Percentiles rank a stretch among this genome's conserved stretches.
Conservation (phyloP, 2,329 filamentous ascomycete genomes). For the Nemania abortiva region DNA sequence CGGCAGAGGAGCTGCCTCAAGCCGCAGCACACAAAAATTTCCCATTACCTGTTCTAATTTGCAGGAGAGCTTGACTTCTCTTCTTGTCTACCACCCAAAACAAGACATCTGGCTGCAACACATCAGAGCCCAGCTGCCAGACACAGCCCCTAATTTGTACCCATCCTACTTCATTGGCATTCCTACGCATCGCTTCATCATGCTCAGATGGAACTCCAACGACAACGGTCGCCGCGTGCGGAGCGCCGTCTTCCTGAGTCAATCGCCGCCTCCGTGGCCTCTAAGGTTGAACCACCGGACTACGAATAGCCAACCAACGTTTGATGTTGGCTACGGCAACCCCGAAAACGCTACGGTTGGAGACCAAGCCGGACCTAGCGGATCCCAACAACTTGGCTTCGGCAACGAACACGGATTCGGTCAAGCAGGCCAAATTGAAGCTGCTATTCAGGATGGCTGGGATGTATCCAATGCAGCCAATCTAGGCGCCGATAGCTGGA, state of each 20-base stretch:
- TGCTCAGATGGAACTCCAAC: not conserved
- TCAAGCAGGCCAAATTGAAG: not conserved
- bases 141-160: not conserved
- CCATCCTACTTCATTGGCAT: not conserved
- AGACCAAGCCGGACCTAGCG: not conserved
- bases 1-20: not conserved
- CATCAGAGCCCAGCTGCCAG: not conserved
- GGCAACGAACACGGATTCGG: not conserved
- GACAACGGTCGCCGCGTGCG: no score
- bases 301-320: not conserved
- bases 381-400: not conserved
- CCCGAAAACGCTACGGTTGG: not conserved
- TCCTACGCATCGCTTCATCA: not conserved
- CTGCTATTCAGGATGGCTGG: not conserved
- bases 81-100: not conserved
- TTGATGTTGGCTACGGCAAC: not conserved
- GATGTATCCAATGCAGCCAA: not conserved
- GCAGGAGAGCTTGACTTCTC: not conserved
- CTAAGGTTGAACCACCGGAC: not conserved
- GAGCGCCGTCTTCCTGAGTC: no score
- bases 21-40: not conserved
- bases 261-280: not conserved
- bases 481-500: not conserved
- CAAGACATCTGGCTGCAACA: not conserved
- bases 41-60: not conserved